Evolutionary conservation across 2,329 filamentous ascomycete genomes (phyloP).

Genomic region (Phaeosphaeria sp.): DNA sequence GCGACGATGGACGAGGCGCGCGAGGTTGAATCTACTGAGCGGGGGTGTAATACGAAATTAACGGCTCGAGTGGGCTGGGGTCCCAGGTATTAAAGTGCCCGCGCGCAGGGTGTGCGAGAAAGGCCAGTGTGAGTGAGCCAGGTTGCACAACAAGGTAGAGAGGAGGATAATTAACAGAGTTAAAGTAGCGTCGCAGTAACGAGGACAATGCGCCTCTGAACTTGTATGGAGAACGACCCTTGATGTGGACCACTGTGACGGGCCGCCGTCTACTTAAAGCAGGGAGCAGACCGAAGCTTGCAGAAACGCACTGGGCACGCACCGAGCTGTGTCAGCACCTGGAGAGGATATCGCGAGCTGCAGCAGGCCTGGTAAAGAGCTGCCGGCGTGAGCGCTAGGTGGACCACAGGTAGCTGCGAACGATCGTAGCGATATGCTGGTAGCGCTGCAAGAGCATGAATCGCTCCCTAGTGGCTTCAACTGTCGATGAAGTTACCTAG

Average conservation of each 20-base stretch:
- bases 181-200: slow-evolving; percentile 41
- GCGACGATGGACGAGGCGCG: slow-evolving; percentile 31
- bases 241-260: slow-evolving; percentile 28
- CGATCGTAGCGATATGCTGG: slow-evolving; percentile 21
- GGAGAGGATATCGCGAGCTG: slow-evolving; percentile 27
- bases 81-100: slow-evolving; percentile 38
- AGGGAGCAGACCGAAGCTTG: slow-evolving; percentile 37
- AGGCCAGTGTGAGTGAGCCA: slow-evolving; percentile 24
- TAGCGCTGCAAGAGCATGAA: slow-evolving; percentile 30
- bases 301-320: slow-evolving; percentile 36
- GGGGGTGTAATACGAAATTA: slow-evolving; percentile 44
- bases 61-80: slow-evolving; percentile 43
- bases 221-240: slow-evolving; percentile 38
- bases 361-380: slow-evolving; percentile 38
- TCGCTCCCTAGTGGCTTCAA: slow-evolving; percentile 29
- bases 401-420: slow-evolving; percentile 30
- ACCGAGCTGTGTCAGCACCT: slow-evolving; percentile 35
- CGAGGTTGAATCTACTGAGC: slow-evolving; percentile 41
- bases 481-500: slow-evolving; percentile 20
- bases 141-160: slow-evolving; percentile 40
- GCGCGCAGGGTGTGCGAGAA: slow-evolving; percentile 27
- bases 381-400: slow-evolving; percentile 42
- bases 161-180: slow-evolving; percentile 38
- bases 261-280: slow-evolving; percentile 41
- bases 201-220: slow-evolving; percentile 37